Base-by-base conservation (phyloP, 306 rosid species). In the Medicago ruthenica region DNA sequence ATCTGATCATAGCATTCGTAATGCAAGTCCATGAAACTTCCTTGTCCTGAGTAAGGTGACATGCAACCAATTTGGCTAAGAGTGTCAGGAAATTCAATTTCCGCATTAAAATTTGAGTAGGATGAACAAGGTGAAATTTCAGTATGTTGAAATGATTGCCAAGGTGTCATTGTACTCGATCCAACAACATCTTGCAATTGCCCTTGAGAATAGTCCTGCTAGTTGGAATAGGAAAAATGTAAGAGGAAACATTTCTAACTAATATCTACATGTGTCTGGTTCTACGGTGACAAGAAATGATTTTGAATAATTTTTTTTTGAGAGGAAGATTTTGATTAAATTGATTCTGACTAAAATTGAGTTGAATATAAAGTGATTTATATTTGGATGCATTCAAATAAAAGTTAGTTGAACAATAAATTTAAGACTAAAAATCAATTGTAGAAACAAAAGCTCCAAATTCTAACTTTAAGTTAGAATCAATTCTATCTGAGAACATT, bases 111-210 rank as follows among this genome's bases (percentile, higher is more conserved):
- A 83, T 90, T 90, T 11, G 95, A 90, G 90, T 89, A 85, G 27
- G 96, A 93, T 14, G 94, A 88, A 76, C 87, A 82, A 1, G 92
- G 85, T 48, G 91, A 87, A 40, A 85, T 87, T 51, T 89, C 98
- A 3, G 75, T 39, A 41, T 76, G 84, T 59, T 84, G 89, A 20
- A 81, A 74, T 34, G 91, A 67, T 45, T 80, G 85, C 97, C 97
- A 87, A 12, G 84, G 87, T 27, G 77, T 74, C 71, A 67, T 64
- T 41, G 87, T 53, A 79, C 85, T 75, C 18, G 82, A 62, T 37
- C 74, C 75, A 22, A 78, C 76, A 24, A 84, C 84, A 16, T 80
- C 82, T 69, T 82, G 87, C 55, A 74, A 81, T 68, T 80, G 89
- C 39, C 77, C 79, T 82, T 80, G 89, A 41, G 93, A 87, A 77